These are phyloP conservation scores for Tylopilus cervinicoccineus DNA, from an alignment of 768 basidiomycete genomes.

Conservation along the genomic window DNA sequence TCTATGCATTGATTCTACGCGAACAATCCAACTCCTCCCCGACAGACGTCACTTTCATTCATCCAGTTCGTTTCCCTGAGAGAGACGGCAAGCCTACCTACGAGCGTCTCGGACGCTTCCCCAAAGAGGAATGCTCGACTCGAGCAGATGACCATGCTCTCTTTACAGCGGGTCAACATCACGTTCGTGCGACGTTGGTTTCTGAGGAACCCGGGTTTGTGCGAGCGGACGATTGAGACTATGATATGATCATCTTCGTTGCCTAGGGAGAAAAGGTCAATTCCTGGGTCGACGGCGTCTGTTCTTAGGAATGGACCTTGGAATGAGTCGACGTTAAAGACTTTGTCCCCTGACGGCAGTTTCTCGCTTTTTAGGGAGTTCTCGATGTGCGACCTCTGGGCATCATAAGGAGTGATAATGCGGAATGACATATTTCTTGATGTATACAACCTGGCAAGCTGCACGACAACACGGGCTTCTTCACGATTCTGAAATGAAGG, in stretches of 20 bases:
- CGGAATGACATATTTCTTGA: conserved; percentile 44
- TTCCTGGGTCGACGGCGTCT: background rate
- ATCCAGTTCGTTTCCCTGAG: conserved; percentile 15
- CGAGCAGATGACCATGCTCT: conserved; percentile 69
- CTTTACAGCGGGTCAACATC: conserved; percentile 76
- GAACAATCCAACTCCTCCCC: background rate
- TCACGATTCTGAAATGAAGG: conserved; percentile 46
- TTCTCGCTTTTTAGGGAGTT: conserved; percentile 40
- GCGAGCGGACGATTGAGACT: conserved; percentile 62
- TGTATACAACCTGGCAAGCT: conserved; percentile 51
- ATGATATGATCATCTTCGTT: conserved; percentile 79
- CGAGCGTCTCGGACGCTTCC: conserved; percentile 17
- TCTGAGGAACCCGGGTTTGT: conserved; percentile 57
- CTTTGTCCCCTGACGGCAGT: conserved; percentile 58
- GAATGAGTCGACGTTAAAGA: conserved; percentile 76
- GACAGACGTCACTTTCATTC: conserved; percentile 7
- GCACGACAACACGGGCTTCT: conserved; percentile 51
- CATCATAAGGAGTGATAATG: conserved; percentile 80
- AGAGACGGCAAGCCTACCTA: conserved; percentile 22
- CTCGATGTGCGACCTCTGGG: conserved; percentile 60
- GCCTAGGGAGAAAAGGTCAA: conserved; percentile 41
- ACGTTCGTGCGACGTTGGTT: conserved; percentile 73
- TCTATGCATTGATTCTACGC: background rate
- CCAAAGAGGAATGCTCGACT: conserved; percentile 32
- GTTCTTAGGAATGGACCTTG: conserved; percentile 51